phyloP scores from a whole-genome alignment of 495 filamentous ascomycete species.

The Penicillium riverlandense region DNA sequence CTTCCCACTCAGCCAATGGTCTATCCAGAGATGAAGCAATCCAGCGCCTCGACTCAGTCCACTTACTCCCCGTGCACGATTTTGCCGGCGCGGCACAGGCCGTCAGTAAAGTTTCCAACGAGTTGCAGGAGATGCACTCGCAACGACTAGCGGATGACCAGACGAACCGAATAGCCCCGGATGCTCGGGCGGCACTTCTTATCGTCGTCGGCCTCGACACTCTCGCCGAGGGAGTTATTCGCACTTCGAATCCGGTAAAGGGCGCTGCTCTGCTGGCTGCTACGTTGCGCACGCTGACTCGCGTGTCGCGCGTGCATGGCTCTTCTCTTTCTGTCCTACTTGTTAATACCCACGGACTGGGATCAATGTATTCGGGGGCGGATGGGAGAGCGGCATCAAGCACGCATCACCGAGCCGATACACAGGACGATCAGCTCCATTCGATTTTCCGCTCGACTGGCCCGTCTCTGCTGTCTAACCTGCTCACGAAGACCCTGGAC shows the following conservation, averaged over 20 bases:
- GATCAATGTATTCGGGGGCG: constrained; percentile 8
- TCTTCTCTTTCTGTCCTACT: constrained; percentile 28
- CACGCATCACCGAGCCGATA: neutral
- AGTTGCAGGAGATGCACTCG: constrained; percentile 13
- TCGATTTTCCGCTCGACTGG: constrained; percentile 24
- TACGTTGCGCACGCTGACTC: constrained; percentile 25
- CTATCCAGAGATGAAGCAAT: constrained; percentile 29
- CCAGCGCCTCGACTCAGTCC: constrained; percentile 27
- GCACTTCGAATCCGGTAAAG: constrained; percentile 31
- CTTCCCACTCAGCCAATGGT: neutral
- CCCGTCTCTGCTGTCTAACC: constrained; percentile 21
- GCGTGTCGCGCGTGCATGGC: constrained; percentile 20
- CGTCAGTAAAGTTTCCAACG: constrained; percentile 24
- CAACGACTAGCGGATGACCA: neutral
- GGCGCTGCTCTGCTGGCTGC: constrained; percentile 31
- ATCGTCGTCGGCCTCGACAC: constrained; percentile 35
- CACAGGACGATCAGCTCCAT: constrained; percentile 19
- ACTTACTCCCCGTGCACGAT: constrained; percentile 31
- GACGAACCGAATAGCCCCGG: neutral
- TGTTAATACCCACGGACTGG: constrained; percentile 33
- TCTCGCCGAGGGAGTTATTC: constrained; percentile 30
- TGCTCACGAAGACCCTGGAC: constrained; percentile 35
- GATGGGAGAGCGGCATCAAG: neutral
- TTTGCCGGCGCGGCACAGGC: constrained; percentile 28
- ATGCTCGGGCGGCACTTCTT: constrained; percentile 11